Base-by-base conservation (phyloP, 371 early-diverging fungal species). In the Homolaphlyctis polyrhiza region DNA sequence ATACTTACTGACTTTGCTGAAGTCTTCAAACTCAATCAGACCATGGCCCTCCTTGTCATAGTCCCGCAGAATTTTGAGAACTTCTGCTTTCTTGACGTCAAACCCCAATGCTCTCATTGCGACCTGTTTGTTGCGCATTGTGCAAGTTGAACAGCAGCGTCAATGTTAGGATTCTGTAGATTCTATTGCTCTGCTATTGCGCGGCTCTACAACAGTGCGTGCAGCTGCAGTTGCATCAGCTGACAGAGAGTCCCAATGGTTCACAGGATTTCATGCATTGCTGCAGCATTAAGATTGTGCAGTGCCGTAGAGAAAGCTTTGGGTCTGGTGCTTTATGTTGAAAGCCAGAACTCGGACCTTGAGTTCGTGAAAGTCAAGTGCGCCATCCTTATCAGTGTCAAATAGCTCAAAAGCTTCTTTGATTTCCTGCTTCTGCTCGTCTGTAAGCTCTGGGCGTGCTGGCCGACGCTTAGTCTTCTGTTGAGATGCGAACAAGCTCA, bases 71-170 rank as follows among this genome's bases (percentile, higher is more conserved):
- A 89, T 72, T 57, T 83, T 83, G 25, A 91, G 63, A 3, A 90
- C 83, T 45, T 91, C 91, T 21, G 82, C 74, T 67, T 88, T 89
- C 71, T 86, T 88, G 13, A 75, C 73, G 57, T 90, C 87, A 72
- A 90, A 90, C 4, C 91, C 90, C 8, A 90, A 76, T 13, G 91
- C 90, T 30, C 88, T 71, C 86, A 90, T 85, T 14, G 89, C 89
- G 3, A 82, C 81, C 85, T 84, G 60, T 18, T 30, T 30, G 33
- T 21, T n/a, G 34, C 25, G 49, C 14, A 27, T 27, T 18, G 49
- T 23, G 49, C 49, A 23, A 21, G 23, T 23, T 48, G 49, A 18
- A 48, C 16, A 48, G 8, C 49, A 48, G 8, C 23, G 4, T 21
- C 49, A 21, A 23, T 21, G 8, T 5, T n/a, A n/a, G n/a, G n/a